Evolutionary conservation across 129 eudicot genomes (phyloP).

Genomic region (Rutidosis leptorrhynchoides): DNA sequence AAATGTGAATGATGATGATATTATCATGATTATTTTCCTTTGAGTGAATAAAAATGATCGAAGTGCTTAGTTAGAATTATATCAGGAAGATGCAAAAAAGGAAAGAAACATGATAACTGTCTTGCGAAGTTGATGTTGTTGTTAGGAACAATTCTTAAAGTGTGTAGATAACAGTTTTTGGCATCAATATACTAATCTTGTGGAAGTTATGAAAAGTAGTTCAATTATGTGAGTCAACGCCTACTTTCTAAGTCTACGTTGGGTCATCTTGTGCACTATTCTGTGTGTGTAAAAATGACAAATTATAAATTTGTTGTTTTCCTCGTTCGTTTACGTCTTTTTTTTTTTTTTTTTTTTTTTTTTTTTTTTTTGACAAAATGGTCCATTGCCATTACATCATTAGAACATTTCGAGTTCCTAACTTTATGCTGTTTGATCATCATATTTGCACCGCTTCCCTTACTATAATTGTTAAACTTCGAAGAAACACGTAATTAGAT

Average conservation of each 20-base stretch:
- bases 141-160: not conserved
- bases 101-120: not conserved
- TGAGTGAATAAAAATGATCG: not conserved
- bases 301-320: too few relatives aligned
- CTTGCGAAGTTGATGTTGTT: not conserved
- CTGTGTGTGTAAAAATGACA: not conserved
- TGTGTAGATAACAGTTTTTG: not conserved
- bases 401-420: too few relatives aligned
- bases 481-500: too few relatives aligned
- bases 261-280: not conserved
- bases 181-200: not conserved
- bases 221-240: slow-evolving; percentile 16
- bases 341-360: too few relatives aligned
- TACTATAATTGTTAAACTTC: too few relatives aligned
- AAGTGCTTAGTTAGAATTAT: not conserved
- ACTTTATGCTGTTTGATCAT: too few relatives aligned
- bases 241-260: slow-evolving; percentile 17
- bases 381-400: not conserved
- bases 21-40: slow-evolving; percentile 11
- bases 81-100: not conserved
- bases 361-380: not conserved
- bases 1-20: slow-evolving; percentile 19
- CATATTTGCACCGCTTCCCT: too few relatives aligned
- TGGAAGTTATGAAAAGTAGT: slow-evolving; percentile 7
- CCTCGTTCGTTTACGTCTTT: not conserved